A percentile compares a stretch with the other conserved stretches of the same genome.
phyloP scores from a whole-genome alignment of 257 asterid genomes.

The Solanum appendiculatum region DNA sequence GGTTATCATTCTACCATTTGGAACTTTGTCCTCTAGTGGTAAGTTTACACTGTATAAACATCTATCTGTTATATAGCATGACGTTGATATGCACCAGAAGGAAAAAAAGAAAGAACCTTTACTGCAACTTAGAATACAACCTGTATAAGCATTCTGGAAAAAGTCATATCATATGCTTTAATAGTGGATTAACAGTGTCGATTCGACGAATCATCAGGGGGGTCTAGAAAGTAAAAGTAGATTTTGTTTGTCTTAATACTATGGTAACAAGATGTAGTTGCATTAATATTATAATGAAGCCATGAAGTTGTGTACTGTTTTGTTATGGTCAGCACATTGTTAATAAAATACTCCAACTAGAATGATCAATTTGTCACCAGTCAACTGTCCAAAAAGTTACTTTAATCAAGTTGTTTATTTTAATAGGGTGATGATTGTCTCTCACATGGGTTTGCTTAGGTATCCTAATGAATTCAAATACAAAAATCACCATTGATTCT shows the following conservation, averaged over 20 bases:
- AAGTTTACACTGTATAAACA: neutral
- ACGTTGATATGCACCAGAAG: neutral
- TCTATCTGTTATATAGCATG: neutral
- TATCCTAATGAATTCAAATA: neutral
- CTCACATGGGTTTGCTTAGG: neutral
- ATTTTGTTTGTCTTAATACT: conserved; percentile 1
- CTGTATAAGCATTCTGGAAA: neutral
- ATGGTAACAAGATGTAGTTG: conserved; percentile 1
- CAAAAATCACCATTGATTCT: neutral
- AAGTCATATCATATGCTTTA: neutral
- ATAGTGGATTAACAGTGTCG: neutral
- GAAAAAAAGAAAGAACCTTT: neutral
- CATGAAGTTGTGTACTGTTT: conserved; percentile 3
- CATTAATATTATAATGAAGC: neutral
- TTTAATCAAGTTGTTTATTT: conserved; percentile 18
- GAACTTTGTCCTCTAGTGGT: neutral
- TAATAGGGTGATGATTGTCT: neutral
- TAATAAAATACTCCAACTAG: neutral
- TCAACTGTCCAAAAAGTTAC: conserved; percentile 25
- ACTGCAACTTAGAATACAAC: neutral
- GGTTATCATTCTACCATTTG: neutral
- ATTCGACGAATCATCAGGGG: neutral
- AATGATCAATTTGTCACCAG: conserved; percentile 14
- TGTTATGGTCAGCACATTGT: conserved; percentile 1
- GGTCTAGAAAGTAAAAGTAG: conserved; percentile 1